Evolutionary conservation across 768 basidiomycete genomes (phyloP).

Genomic region (Gautieria morchelliformis): DNA sequence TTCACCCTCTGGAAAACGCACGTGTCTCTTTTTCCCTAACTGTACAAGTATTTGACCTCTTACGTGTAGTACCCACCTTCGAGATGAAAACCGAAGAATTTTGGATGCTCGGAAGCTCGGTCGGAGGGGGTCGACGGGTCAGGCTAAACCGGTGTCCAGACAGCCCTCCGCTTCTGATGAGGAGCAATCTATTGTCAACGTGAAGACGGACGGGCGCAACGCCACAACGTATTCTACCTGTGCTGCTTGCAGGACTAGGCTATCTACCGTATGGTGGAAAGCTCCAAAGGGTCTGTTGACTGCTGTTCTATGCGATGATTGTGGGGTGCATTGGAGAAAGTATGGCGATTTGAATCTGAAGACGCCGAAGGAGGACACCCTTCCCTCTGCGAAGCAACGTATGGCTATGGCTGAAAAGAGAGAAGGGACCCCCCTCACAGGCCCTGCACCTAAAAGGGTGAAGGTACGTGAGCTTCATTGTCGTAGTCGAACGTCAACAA

Average conservation of each 20-base stretch:
- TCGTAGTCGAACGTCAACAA: not conserved
- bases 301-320: conserved; percentile 72
- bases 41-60: conserved; percentile 3
- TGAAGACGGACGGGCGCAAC: conserved; percentile 30
- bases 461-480: conserved; percentile 33
- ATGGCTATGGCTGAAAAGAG: conserved; percentile 35
- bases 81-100: conserved; percentile 55
- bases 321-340: conserved; percentile 86
- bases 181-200: conserved; percentile 64
- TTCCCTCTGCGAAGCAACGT: conserved; percentile 24
- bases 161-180: conserved; percentile 45
- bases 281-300: conserved; percentile 80
- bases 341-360: conserved; percentile 83
- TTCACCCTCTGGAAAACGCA: conserved; percentile 86
- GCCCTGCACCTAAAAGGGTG: conserved; percentile 49
- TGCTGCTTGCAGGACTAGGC: conserved; percentile 77
- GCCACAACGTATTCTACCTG: conserved; percentile 44
- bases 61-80: conserved; percentile 45
- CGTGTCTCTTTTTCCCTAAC: conserved; percentile 7
- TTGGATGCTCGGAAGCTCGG: conserved; percentile 27
- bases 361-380: conserved; percentile 56
- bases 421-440: conserved; percentile 50
- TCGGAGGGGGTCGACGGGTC: conserved; percentile 19
- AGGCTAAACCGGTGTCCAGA: conserved; percentile 29
- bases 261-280: conserved; percentile 82